Evolutionary conservation across 2,329 filamentous ascomycete species (phyloP), one percentile per base, ranked within the genome.

Genomic region (Celoporthe dispersa): DNA sequence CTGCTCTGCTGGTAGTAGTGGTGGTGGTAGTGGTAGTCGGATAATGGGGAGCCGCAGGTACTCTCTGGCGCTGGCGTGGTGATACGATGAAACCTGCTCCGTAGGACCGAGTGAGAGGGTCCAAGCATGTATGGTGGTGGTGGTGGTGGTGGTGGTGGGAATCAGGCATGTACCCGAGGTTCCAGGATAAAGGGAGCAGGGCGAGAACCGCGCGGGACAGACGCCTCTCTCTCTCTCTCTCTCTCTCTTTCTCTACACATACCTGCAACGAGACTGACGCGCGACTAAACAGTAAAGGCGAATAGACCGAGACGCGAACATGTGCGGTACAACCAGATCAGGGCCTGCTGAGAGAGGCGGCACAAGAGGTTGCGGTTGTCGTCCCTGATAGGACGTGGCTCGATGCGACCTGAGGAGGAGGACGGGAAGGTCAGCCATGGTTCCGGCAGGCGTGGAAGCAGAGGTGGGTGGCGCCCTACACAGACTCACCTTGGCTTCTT

Each of bases 91-190:
- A 70, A 67, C 41, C 44, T 66, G 68, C 44, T 71, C 70, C 70
- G 70, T 66, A 67, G 70, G 70, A 66, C 70, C 70, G 70, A 71
- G 63, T 71, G 31, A 48, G 44, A 48, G 44, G 63, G 55, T 48
- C 41, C 68, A n/a, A 48, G 44, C 48, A 64, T 69, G 59, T 66
- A 57, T 57, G 37, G n/a, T 62, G 44, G 57, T 39, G 37, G 16
- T 35, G 19, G 28, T 22, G 12, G 57, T 28, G 11, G 16, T 60
- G 57, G 57, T 35, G 55, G 55, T 31, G 16, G 19, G 33, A 35
- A 3, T 48, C 44, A 48, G 9, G 44, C 44, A n/a, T 48, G 44
- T 48, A 48, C 44, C 69, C 69, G 69, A 71, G 63, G 48, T 60
- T 37, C 67, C 63, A 68, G 67, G 67, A 64, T 67, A 35, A 44